These are phyloP conservation scores for Fragosphaeria purpurea DNA, from an alignment of 2,329 filamentous ascomycete genomes.

Conservation along the genomic window DNA sequence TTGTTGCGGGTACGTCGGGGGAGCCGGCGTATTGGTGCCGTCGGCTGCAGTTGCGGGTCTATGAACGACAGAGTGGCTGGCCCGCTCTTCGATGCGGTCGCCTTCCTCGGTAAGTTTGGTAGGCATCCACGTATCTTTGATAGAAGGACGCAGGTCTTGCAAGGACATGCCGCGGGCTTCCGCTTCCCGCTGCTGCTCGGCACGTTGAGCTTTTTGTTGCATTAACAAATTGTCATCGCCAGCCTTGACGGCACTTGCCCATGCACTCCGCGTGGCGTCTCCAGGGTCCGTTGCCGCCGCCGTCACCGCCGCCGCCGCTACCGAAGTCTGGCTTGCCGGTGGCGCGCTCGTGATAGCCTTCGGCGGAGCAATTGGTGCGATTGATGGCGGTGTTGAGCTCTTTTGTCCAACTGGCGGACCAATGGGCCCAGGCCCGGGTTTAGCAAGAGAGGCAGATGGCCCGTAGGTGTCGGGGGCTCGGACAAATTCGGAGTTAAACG, in stretches of 20 bases:
- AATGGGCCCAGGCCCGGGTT: constrained; percentile 33
- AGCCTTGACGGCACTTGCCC: constrained; percentile 32
- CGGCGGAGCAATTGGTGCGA: constrained; percentile 27
- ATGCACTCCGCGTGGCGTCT: constrained; percentile 15
- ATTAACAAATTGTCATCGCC: constrained; percentile 36
- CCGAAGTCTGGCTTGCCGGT: constrained; percentile 2
- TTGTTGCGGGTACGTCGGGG: constrained; percentile 26
- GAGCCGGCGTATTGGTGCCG: constrained; percentile 14
- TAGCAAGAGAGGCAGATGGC: constrained; percentile 21
- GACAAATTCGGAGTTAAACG: constrained; percentile 56
- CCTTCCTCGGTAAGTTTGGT: constrained; percentile 26
- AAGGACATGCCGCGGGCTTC: constrained; percentile 34
- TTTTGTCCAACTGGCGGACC: constrained; percentile 23
- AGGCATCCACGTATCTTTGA: constrained; percentile 46
- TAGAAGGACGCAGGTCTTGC: constrained; percentile 35
- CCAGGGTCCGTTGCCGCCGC: background rate
- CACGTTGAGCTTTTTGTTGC: constrained; percentile 28
- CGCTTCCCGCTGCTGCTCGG: constrained; percentile 33
- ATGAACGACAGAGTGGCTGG: constrained; percentile 19
- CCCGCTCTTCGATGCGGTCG: constrained; percentile 22
- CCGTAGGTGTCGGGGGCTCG: constrained; percentile 32
- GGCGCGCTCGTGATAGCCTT: constrained; percentile 7
- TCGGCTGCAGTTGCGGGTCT: constrained; percentile 5
- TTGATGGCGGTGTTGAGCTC: constrained; percentile 18
- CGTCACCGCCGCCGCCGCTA: background rate